Conservation (phyloP, 257 asterid species). For the Przewalskia tangutica region DNA sequence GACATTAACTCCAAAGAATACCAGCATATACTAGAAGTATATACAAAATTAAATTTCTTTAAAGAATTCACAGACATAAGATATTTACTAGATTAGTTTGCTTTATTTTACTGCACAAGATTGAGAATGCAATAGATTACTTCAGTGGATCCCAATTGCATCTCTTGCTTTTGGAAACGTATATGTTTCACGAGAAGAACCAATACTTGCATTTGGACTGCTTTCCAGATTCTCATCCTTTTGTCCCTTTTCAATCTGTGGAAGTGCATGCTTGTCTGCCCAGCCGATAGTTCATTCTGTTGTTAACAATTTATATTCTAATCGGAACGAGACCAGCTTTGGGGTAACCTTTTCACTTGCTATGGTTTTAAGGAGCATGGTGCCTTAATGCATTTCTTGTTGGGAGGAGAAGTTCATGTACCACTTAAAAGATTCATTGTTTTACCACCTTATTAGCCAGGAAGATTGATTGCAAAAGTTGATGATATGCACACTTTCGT, state of each 20-base stretch:
- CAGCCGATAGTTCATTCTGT: background rate
- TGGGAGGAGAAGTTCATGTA: background rate
- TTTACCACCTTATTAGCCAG: background rate
- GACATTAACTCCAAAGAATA: no score
- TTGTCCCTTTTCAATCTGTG: background rate
- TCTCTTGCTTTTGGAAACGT: background rate
- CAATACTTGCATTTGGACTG: background rate
- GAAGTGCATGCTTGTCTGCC: background rate
- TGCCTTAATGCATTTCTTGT: background rate
- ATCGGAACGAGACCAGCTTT: background rate
- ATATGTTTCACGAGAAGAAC: background rate
- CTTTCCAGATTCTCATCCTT: background rate
- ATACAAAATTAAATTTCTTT: background rate
- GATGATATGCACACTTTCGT: background rate
- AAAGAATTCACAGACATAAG: background rate
- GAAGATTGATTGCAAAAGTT: background rate
- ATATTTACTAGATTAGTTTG: background rate
- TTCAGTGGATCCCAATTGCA: background rate
- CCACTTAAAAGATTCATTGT: background rate
- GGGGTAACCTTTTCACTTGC: background rate
- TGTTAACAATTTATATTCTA: background rate
- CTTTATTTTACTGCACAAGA: background rate
- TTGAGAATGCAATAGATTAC: background rate
- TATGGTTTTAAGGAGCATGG: background rate
- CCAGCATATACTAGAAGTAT: background rate